phyloP scores from a whole-genome alignment of 306 rosid species.

The Cicer bijugum region DNA sequence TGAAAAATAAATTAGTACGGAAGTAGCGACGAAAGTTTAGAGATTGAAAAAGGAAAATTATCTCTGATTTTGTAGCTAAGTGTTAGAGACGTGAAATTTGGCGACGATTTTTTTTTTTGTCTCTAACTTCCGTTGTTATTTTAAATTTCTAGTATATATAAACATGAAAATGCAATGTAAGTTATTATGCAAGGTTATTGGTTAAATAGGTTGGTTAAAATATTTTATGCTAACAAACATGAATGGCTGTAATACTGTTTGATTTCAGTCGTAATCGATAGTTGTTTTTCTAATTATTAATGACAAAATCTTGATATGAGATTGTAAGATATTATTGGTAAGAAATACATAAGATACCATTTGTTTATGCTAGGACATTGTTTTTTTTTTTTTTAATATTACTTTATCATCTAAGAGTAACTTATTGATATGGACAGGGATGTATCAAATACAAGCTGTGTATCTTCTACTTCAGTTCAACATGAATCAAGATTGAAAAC shows the following conservation, averaged over 20 bases:
- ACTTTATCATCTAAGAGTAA: slow-evolving; percentile 29
- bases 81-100: no score
- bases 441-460: slow-evolving; percentile 45
- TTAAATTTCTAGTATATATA: no score
- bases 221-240: slow-evolving; percentile 31
- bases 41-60: no score
- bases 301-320: slow-evolving; percentile 21
- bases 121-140: no score
- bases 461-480: slow-evolving; percentile 43
- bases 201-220: slow-evolving; percentile 21
- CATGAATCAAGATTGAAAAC: slow-evolving; percentile 42
- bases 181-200: slow-evolving; percentile 28
- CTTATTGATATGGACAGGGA: slow-evolving; percentile 46
- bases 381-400: slow-evolving; percentile 23
- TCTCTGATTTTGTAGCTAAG: no score
- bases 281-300: slow-evolving; percentile 23
- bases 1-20: not conserved
- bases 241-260: not conserved
- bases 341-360: not conserved
- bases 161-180: slow-evolving; percentile 5
- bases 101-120: no score
- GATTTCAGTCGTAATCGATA: slow-evolving; percentile 29
- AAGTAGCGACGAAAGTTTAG: no score
- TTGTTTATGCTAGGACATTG: slow-evolving; percentile 32
- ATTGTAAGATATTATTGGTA: slow-evolving; percentile 1